Conservation (phyloP, 2,329 filamentous ascomycete genomes). For the Colletotrichum karsti region DNA sequence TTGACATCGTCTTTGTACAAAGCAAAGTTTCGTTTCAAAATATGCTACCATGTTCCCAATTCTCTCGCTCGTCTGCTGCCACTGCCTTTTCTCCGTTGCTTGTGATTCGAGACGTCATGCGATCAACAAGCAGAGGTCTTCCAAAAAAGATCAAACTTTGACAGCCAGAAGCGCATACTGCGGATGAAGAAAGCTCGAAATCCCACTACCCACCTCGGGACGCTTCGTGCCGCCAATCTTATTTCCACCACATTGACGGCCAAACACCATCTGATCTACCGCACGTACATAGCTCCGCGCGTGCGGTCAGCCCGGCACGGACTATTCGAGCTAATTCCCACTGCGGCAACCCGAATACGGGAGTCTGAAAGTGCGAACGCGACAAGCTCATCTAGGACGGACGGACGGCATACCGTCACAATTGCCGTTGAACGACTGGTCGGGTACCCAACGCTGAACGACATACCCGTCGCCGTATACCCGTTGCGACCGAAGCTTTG, state of each 20-base stretch:
- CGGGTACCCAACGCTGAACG: not conserved
- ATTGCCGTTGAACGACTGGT: not conserved
- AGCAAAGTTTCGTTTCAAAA: conserved; percentile 8
- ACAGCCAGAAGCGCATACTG: not conserved
- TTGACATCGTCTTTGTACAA: conserved; percentile 14
- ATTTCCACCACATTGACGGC: not conserved
- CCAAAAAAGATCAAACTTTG: not conserved
- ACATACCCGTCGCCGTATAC: not conserved
- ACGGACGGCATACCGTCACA: not conserved
- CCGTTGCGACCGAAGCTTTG: not conserved
- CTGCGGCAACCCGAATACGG: not conserved
- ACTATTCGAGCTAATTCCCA: not conserved
- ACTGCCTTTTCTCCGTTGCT: too few species aligned
- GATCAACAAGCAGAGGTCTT: too few species aligned
- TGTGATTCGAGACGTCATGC: not conserved
- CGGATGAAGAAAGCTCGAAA: not conserved
- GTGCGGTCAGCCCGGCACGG: not conserved
- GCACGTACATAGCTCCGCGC: not conserved
- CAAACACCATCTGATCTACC: conserved; percentile 12
- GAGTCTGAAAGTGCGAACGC: not conserved
- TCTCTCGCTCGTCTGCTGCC: not conserved
- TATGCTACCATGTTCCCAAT: not conserved
- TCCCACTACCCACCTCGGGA: not conserved
- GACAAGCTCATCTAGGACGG: not conserved
- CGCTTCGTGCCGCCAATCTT: not conserved